Evolutionary conservation across 495 filamentous ascomycete species (phyloP), one percentile per base, ranked within the genome.

Genomic region (Parathielavia appendiculata): DNA sequence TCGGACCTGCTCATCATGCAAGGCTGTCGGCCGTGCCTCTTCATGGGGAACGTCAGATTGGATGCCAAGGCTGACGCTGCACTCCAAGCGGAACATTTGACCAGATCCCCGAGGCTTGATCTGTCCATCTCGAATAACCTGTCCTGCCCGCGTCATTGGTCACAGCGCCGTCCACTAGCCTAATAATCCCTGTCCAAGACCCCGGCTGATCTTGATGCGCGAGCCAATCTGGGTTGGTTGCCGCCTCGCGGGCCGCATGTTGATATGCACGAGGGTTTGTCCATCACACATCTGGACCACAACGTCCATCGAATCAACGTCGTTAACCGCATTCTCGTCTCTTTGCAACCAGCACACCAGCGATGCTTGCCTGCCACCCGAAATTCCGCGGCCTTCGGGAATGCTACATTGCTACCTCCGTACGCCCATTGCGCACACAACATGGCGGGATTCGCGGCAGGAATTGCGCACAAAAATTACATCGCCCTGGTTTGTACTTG

Each of bases 181-280:
- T 53, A 36, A 6, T 11, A 17, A 61, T 44, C 68, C 67, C 58
- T 69, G 67, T 40, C 10, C 10, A 1, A 6, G 13, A 47, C 57
- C 64, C 49, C 64, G 66, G 47, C 56, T 65, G 69, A 73, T 69
- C 65, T 71, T 51, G 56, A 54, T 66, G 58, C 41, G 51, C 53
- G 67, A 67, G 66, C 71, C 71, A 74, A 74, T 74, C 70, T 70
- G 63, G 51, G 57, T 54, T 64, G 63, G 62, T 55, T 63, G 66
- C 67, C 64, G 64, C 65, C 65, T 47, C 58, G 63, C 71, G 66
- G 69, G 63, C 71, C 72, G 68, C 64, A 67, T 62, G 68, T 63
- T 62, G 38, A 58, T 59, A 63, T 75, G 68, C 72, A 73, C 66
- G 62, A 72, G 63, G 61, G 57, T 68, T 60, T 57, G 60, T 62